Evolutionary conservation across 108 stramenopile species (phyloP).

Genomic region (Cyclotella atomus): DNA sequence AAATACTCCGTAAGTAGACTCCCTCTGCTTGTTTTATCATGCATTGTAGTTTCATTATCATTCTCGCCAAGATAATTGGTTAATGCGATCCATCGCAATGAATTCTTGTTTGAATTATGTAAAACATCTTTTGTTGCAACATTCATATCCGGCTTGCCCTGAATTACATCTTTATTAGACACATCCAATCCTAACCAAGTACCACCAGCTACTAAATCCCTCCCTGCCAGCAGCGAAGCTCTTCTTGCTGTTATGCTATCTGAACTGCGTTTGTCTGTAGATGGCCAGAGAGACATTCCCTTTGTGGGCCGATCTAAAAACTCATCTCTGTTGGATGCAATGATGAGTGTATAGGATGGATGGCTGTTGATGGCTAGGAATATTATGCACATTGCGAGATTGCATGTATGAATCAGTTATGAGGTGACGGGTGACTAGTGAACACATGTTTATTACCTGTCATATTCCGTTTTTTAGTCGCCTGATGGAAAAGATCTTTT

Average conservation of each 20-base stretch:
- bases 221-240: slow-evolving; percentile 16
- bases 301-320: slow-evolving; percentile 26
- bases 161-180: not conserved
- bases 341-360: slow-evolving; percentile 19
- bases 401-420: not conserved
- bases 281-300: slow-evolving; percentile 13
- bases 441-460: too few species aligned
- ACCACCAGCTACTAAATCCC: slow-evolving; percentile 21
- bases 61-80: slow-evolving; percentile 12
- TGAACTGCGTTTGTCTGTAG: not conserved
- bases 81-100: slow-evolving; percentile 23
- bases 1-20: slow-evolving; percentile 21
- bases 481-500: too few species aligned
- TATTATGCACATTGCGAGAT: slow-evolving; percentile 28
- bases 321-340: slow-evolving; percentile 33
- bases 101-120: not conserved
- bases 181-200: slow-evolving; percentile 27
- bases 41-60: slow-evolving; percentile 7
- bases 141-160: not conserved
- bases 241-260: not conserved
- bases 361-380: slow-evolving; percentile 20
- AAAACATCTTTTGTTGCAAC: not conserved
- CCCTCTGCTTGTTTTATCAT: slow-evolving; percentile 21
- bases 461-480: too few species aligned
- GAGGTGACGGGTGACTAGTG: too few species aligned